A percentile compares a stretch with the other conserved stretches of the same genome.
Evolutionary conservation across 2,329 filamentous ascomycete species (phyloP).

Genomic region (Talaromyces sp.): DNA sequence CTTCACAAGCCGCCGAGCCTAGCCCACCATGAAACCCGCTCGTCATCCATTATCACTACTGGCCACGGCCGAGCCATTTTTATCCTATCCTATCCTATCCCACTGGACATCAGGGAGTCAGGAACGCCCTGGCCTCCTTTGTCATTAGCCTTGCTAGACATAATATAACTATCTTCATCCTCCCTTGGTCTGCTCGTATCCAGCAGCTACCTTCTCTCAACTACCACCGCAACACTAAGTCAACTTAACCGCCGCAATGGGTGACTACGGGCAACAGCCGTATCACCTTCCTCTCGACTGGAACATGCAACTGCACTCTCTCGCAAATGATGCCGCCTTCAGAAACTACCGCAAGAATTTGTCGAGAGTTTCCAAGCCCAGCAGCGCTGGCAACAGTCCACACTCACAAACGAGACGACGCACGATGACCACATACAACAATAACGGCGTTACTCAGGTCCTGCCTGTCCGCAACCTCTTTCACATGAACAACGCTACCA

Average conservation of each 20-base stretch:
- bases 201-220: background rate
- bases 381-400: slow-evolving; percentile 66
- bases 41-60: slow-evolving; percentile 7
- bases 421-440: slow-evolving; percentile 37
- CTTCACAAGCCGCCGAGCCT: slow-evolving; percentile 5
- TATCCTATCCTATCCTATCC: slow-evolving; percentile 6
- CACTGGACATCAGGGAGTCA: slow-evolving; percentile 7
- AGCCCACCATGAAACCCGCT: slow-evolving; percentile 15
- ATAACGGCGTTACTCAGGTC: background rate
- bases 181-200: background rate
- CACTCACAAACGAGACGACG: slow-evolving; percentile 43
- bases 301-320: slow-evolving; percentile 24
- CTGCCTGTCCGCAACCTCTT: slow-evolving; percentile 1
- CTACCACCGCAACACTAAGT: slow-evolving; percentile 5
- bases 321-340: slow-evolving; percentile 42
- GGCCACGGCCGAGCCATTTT: slow-evolving; percentile 4
- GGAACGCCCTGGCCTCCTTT: slow-evolving; percentile 11
- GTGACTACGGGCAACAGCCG: slow-evolving; percentile 29
- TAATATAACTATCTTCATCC: background rate
- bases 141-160: slow-evolving; percentile 10
- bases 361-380: slow-evolving; percentile 58
- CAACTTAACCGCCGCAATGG: slow-evolving; percentile 24
- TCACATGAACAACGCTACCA: background rate
- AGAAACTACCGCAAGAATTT: slow-evolving; percentile 50
- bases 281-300: slow-evolving; percentile 30